Evolutionary conservation across 2,329 filamentous ascomycete genomes (phyloP).

Genomic region (Cordyceps farinosa): DNA sequence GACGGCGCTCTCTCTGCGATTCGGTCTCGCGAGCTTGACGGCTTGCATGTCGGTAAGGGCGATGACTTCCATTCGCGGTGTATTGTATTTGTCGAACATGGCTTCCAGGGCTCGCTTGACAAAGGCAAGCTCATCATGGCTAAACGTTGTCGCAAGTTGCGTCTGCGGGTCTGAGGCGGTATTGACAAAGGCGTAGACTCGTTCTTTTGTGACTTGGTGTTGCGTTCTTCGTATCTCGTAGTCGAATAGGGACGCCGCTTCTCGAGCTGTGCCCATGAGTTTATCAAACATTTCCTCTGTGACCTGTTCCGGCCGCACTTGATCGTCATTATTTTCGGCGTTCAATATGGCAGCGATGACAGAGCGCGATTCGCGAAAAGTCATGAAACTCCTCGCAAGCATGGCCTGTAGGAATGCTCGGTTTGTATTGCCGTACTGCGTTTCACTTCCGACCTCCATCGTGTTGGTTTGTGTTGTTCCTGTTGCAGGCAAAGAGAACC

Average conservation of each 20-base stretch:
- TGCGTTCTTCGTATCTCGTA: conserved; percentile 76
- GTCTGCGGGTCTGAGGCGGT: conserved; percentile 79
- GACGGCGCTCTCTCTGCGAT: conserved; percentile 35
- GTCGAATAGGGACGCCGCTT: conserved; percentile 74
- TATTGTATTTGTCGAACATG: conserved; percentile 91
- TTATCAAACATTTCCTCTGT: conserved; percentile 63
- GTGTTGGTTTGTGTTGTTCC: neutral
- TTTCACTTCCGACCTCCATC: conserved; percentile 30
- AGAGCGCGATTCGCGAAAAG: conserved; percentile 66
- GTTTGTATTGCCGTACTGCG: conserved; percentile 59
- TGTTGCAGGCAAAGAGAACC: neutral
- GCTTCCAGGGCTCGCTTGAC: conserved; percentile 82
- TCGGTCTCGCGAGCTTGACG: conserved; percentile 60
- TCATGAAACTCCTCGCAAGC: conserved; percentile 73
- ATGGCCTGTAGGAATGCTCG: conserved; percentile 90
- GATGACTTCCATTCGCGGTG: conserved; percentile 73
- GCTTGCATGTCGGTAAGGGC: conserved; percentile 78
- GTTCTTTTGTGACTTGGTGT: conserved; percentile 63
- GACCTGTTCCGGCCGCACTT: conserved; percentile 58
- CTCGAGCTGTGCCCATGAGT: conserved; percentile 68
- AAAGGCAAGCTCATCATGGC: conserved; percentile 81
- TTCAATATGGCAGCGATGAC: conserved; percentile 75
- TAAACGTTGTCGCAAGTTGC: conserved; percentile 79
- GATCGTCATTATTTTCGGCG: conserved; percentile 39
- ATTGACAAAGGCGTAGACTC: conserved; percentile 84